Evolutionary conservation across 192 early-diverging fungal genomes (phyloP), one percentile per base, ranked within the genome.

Genomic region (Rhizoclosmatium sp.): DNA sequence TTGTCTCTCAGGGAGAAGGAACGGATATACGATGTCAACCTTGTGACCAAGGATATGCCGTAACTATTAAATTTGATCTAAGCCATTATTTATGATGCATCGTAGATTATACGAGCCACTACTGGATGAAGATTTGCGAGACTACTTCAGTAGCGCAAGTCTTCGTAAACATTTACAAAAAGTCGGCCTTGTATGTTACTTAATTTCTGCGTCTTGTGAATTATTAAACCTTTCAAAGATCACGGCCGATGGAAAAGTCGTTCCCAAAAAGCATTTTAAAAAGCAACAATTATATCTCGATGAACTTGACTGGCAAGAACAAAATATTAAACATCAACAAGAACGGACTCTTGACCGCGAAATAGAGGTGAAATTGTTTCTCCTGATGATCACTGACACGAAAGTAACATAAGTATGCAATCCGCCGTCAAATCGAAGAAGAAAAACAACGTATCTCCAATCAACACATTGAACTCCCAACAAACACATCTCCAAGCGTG

Each of bases 11-110:
- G 85, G 21, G 84, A 80, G 16, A 78, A 82, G 45, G 88, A 90
- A 64, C 47, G 85, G 19, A 87, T 84, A 5, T 90, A 88, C 76
- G 88, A 90, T 69, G 86, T 90, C 42, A 90, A 90, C 71, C 71
- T 90, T 1, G 82, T 85, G 19, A 85, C 86, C 4, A 78, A 78
- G 7, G 69, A 86, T 39, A 90, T 88, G 86, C 86, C 83, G 46
- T 74, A 42, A 72, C 16, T 65, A 9, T 56, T 9, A 0, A 9
- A n/a, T 14, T 56, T 56, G 19, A 14, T 56, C 10, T 56, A 56
- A 56, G 0, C 14, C 46, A 69, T 47, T 56, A 56, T 56, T 56
- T 31, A 54, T 54, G 51, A 16, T 54, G 51, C 16, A 23, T 42
- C n/a, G 41, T 45, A 80, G 78, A 14, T 47, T 75, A 1, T 90